Base-by-base conservation (phyloP, 257 asterid genomes). In the Handroanthus guayacan region DNA sequence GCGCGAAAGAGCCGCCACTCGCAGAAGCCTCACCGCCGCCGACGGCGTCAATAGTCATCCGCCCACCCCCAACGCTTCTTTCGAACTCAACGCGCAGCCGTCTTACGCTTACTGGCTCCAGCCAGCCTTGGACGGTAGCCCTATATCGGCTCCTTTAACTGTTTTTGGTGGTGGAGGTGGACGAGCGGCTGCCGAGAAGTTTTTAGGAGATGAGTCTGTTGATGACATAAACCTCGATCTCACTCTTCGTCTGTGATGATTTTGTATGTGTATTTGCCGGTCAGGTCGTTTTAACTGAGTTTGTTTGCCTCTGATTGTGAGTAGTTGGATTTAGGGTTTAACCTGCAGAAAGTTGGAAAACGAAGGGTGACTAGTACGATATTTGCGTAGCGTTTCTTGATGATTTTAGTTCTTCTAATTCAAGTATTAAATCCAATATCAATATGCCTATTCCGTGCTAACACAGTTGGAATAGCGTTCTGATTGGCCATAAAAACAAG, bases 1-100 rank as follows among this genome's bases (percentile, higher is more conserved):
- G 84, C 91, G 97, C 9, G 97, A 94, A 84, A 77, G 97, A 77
- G 98, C 97, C 14, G 96, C 97, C 74, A 85, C 97, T 5, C 84
- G 97, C 36, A 77, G 89, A 52, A 78, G 67, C 17, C 72, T 69
- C 55, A 12, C 83, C 72, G 43, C 81, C 79, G 67, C 78, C 72
- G 75, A 70, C 48, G 67, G 54, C 70, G 18, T 67, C 69, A 83
- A 73, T 62, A 17, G 13, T 50, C 78, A 20, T 5, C 80, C 51
- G 45, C 71, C 34, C 68, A 75, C 75, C 74, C 16, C 7, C 57
- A 0, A 18, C 34, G 61, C 31, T 2, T 62, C 77, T 13, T 74
- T 72, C 39, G 80, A 77, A 7, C 71, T 74, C 60, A 52, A 44
- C 61, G 52, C 71, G 12, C 64, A 48, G 75, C 36, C 76, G 3